Conservation (phyloP, 2,329 filamentous ascomycete species). For the Claviceps sp. region DNA sequence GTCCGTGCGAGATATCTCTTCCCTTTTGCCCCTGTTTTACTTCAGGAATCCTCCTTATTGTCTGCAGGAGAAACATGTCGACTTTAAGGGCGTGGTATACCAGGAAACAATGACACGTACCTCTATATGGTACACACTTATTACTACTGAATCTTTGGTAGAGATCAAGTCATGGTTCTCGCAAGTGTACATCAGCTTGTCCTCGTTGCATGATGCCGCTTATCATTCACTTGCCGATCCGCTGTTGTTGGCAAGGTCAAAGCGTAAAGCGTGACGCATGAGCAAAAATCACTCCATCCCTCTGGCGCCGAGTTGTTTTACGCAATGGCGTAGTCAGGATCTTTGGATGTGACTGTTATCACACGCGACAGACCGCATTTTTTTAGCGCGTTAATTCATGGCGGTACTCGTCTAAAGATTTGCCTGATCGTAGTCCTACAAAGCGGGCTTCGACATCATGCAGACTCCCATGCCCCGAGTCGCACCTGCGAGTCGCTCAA, state of each 20-base stretch:
- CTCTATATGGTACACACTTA: background rate
- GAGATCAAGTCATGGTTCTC: background rate
- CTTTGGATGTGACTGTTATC: background rate
- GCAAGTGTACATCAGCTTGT: background rate
- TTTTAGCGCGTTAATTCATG: background rate
- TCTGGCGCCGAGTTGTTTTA: background rate
- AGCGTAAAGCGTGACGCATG: background rate
- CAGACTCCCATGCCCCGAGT: slow-evolving; percentile 28
- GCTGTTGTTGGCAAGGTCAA: background rate
- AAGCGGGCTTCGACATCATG: background rate
- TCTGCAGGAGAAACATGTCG: slow-evolving; percentile 1
- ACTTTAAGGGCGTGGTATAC: slow-evolving; percentile 8
- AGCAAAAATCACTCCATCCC: background rate
- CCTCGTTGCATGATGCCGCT: background rate
- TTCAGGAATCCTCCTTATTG: background rate
- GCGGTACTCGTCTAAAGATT: too few species aligned
- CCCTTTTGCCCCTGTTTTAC: background rate
- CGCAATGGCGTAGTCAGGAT: background rate
- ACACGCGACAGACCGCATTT: too few species aligned
- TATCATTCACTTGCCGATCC: background rate
- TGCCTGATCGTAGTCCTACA: background rate
- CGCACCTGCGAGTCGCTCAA: slow-evolving; percentile 34
- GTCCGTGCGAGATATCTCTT: background rate
- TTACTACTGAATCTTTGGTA: background rate
- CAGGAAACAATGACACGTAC: slow-evolving; percentile 2